Base-by-base conservation (phyloP, 306 rosid genomes). In the Astragalus glycyphyllos region DNA sequence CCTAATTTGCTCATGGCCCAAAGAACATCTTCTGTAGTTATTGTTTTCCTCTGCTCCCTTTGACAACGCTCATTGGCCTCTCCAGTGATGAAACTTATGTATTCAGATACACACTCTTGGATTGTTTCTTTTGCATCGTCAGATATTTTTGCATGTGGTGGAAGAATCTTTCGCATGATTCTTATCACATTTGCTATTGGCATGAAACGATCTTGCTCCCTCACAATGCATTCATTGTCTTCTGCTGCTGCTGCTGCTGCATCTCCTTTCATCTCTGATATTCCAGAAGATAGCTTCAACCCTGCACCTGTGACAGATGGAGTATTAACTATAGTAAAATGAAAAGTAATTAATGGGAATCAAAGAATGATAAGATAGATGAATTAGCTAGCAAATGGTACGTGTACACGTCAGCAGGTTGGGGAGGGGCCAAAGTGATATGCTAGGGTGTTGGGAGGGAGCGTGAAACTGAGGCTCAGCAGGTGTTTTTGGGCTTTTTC, bases 1-100 rank as follows among this genome's bases (percentile, higher is more conserved):
- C 98, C 98, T 1, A 85, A 86, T 84, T 87, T 85, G 77, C 92
- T 84, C 96, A 93, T 88, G 1, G 96, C 98, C 98, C 98, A 93
- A 1, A 82, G 86, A 6, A 93, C 96, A 48, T 93, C 98, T 45
- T 93, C 98, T 0, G 90, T 96, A 0, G 95, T 93, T 38, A 93
- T 87, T 1, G 96, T 93, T 88, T 86, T 93, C 5, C 98, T 79
- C 37, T 93, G 91, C 83, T 93, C 98, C 15, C 86, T 76, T 55
- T 90, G 96, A 81, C 98, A 93, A 9, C 95, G 85, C 81, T 90
- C 92, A 53, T 88, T 88, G 12, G 98, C 98, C 61, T 92, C 98
- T 1, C 93, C 95, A 0, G 98, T 92, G 38, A 92, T 78, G 83
- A 92, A 92, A 80, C 98, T 92, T 32, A 92, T 86, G 82, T 85